Base-by-base conservation (phyloP, 768 basidiomycete species). In the Lactarius sp. region DNA sequence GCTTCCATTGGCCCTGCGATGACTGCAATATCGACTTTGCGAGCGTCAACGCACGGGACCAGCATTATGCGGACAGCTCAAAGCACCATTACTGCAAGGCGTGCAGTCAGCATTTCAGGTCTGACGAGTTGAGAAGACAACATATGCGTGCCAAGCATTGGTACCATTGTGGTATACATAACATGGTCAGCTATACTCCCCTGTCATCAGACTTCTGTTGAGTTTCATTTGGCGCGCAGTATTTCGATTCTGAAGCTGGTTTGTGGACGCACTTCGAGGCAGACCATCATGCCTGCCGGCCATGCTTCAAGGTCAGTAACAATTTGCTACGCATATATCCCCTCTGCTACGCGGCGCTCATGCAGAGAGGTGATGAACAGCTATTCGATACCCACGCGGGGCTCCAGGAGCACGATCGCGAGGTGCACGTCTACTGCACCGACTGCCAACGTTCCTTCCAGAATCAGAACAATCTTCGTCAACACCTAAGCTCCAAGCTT, bases 401-500 rank as follows among this genome's bases (percentile, higher is more conserved):
- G 0, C 65, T 59, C 33, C 12, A 36, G 20, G 20, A 22, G 27
- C 73, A 73, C 54, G 51, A 68, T 6, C 36, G 59, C 0, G 52
- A 69, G 22, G 42, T 47, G 14, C 74, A 74, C 50, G 54, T 55
- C 52, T 85, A 81, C 67, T 85, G 87, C 68, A 64, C 41, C 2
- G 37, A 68, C 0, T 86, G 84, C 73, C 68, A 72, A 20, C 76
- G 75, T 3, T 59, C 70, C 27, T 88, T 87, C 73, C 64, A 60
- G 7, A 77, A 71, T 22, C 72, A 72, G 47, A 75, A 67, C 59
- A 79, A 77, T 60, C 76, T 82, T 27, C 65, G 68, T 10, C 33
- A 78, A 73, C 87, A 89, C 70, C 70, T 82, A 59, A 78, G 78
- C 14, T 87, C 87, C 0, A 76, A 80, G 36, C 49, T 73, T 10